These are phyloP conservation scores for Calonectria crousiana DNA, from an alignment of 2,329 filamentous ascomycete genomes.

Conservation along the genomic window DNA sequence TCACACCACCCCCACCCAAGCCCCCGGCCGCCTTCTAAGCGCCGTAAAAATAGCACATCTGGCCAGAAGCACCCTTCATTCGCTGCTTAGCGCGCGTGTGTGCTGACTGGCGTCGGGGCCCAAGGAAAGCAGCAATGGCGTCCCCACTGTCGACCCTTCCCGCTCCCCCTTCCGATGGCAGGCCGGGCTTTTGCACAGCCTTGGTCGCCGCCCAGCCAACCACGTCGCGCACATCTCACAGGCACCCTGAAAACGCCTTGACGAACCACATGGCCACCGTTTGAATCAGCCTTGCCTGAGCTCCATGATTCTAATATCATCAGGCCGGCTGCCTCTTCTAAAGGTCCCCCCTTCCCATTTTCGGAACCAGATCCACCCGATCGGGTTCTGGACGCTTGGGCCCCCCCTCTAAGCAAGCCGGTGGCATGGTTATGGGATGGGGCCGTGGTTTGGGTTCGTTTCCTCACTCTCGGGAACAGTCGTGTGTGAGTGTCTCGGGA, in stretches of 20 bases:
- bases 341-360: not conserved
- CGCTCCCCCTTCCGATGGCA: constrained; percentile 7
- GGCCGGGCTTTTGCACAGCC: constrained; percentile 37
- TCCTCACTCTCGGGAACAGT: not conserved
- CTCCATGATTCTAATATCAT: constrained; percentile 27
- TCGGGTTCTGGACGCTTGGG: constrained; percentile 12
- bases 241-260: constrained; percentile 14
- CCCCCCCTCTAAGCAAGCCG: not conserved
- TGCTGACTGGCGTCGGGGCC: constrained; percentile 21
- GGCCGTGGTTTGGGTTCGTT: not conserved
- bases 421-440: not conserved
- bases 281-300: constrained; percentile 38
- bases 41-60: constrained; percentile 43
- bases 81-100: constrained; percentile 37
- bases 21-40: constrained; percentile 34
- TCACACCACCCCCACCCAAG: constrained; percentile 27
- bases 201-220: constrained; percentile 10
- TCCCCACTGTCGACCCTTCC: not conserved
- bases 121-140: not conserved
- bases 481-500: constrained; percentile 21
- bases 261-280: constrained; percentile 19
- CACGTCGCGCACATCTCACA: constrained; percentile 8
- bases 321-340: constrained; percentile 36
- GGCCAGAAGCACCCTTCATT: constrained; percentile 16
- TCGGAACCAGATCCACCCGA: constrained; percentile 15